These are phyloP conservation scores for Heritiera fomes DNA, from an alignment of 345 rosid genomes.

Conservation along the genomic window DNA sequence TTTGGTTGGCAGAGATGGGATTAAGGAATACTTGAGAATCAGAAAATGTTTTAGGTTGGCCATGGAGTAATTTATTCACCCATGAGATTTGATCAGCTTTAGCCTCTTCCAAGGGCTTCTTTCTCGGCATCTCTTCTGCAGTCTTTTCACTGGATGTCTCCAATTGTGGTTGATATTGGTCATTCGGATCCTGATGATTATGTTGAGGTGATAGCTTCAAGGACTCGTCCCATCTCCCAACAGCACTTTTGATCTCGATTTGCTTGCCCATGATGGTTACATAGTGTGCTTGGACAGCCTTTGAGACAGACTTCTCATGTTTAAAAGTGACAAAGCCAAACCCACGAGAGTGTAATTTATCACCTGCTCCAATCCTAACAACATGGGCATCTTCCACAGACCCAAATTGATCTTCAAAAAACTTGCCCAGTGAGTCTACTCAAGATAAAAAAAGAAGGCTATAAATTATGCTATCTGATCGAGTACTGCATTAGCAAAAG, in stretches of 20 bases:
- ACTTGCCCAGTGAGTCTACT: slow-evolving; percentile 41
- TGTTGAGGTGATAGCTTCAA: slow-evolving; percentile 29
- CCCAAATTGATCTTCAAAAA: slow-evolving; percentile 53
- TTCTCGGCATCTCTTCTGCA: slow-evolving; percentile 20
- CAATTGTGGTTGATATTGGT: slow-evolving; percentile 22
- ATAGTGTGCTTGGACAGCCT: slow-evolving; percentile 51
- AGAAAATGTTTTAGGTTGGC: slow-evolving; percentile 35
- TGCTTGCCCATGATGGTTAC: slow-evolving; percentile 50
- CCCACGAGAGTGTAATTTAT: slow-evolving; percentile 43
- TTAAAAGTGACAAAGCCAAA: slow-evolving; percentile 64
- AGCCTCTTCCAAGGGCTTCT: slow-evolving; percentile 27
- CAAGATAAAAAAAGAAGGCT: slow-evolving; percentile 19
- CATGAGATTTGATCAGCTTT: slow-evolving; percentile 40
- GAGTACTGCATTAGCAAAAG: neutral
- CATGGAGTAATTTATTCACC: slow-evolving; percentile 45
- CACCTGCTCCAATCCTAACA: slow-evolving; percentile 31
- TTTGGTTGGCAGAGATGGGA: slow-evolving; percentile 14
- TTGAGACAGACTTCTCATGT: slow-evolving; percentile 43
- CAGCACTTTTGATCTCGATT: slow-evolving; percentile 55
- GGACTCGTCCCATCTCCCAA: slow-evolving; percentile 32
- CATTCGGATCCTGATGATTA: slow-evolving; percentile 19
- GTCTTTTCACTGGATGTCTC: slow-evolving; percentile 11
- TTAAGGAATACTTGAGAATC: slow-evolving; percentile 21
- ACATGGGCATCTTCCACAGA: slow-evolving; percentile 51
- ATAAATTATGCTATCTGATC: neutral